Evolutionary conservation across 1,139 yeast genomes (phyloP).

Genomic region (Blastobotrys illinoisensis): DNA sequence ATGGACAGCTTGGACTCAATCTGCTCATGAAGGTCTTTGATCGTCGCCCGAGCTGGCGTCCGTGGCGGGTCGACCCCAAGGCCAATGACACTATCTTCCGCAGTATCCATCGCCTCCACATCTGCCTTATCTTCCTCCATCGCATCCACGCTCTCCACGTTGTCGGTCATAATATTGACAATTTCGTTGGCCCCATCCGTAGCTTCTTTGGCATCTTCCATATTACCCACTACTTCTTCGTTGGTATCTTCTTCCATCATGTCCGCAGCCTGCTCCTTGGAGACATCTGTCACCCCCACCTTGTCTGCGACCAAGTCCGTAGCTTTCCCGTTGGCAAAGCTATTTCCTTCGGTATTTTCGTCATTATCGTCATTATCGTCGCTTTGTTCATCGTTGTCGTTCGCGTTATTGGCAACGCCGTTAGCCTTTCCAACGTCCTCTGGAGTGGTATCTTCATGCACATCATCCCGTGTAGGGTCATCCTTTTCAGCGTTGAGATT

Average conservation of each 20-base stretch:
- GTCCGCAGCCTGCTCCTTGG: no score
- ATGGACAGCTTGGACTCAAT: constrained; percentile 8
- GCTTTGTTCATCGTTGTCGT: background rate
- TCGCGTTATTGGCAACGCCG: background rate
- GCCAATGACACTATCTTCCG: background rate
- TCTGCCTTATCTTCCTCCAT: background rate
- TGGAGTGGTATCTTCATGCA: background rate
- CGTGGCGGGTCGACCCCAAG: background rate
- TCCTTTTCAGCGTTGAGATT: background rate
- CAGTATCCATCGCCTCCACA: background rate
- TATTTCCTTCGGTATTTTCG: background rate
- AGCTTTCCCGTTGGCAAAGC: no score
- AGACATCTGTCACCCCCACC: no score
- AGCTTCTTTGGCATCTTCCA: no score
- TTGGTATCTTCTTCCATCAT: background rate
- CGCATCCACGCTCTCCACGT: no score
- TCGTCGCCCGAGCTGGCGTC: background rate
- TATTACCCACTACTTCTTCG: no score
- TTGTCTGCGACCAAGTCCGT: no score
- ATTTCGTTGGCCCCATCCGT: no score
- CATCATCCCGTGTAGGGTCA: background rate
- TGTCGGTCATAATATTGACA: no score
- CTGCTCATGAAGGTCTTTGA: constrained; percentile 1
- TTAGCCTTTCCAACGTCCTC: background rate
- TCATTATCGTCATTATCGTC: background rate